These are phyloP conservation scores for Xerocomus amazonicus DNA, from an alignment of 1,284 basidiomycete species.

Conservation along the genomic window DNA sequence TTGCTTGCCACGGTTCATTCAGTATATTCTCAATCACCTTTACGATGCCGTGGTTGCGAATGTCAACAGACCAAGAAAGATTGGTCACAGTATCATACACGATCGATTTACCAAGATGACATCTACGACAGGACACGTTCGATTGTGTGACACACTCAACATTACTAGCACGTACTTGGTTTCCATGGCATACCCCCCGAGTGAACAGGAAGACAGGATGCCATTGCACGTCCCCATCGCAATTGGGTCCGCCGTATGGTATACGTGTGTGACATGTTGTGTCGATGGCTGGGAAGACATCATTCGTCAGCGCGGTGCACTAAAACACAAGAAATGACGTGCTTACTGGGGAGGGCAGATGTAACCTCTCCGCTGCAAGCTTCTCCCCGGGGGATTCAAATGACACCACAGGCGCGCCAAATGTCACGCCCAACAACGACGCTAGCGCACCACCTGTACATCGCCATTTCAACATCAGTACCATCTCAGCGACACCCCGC, in stretches of 20 bases:
- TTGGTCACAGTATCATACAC: conserved; percentile 89
- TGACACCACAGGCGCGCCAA: conserved; percentile 86
- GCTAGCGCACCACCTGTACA: conserved; percentile 74
- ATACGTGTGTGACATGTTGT: conserved; percentile 78
- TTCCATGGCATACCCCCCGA: conserved; percentile 79
- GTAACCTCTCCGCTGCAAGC: conserved; percentile 80
- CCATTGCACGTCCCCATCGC: conserved; percentile 83
- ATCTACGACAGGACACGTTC: conserved; percentile 64
- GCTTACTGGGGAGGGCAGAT: conserved; percentile 78
- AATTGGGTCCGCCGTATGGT: conserved; percentile 85
- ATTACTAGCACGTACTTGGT: conserved; percentile 45
- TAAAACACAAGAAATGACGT: neutral
- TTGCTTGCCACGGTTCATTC: conserved; percentile 70
- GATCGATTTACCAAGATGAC: conserved; percentile 82
- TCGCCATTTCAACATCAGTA: conserved; percentile 1
- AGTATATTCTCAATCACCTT: conserved; percentile 78
- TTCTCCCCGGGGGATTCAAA: conserved; percentile 93
- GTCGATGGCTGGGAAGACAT: conserved; percentile 52
- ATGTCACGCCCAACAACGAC: conserved; percentile 85
- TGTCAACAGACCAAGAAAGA: conserved; percentile 78
- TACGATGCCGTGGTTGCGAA: conserved; percentile 83
- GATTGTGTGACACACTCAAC: conserved; percentile 3
- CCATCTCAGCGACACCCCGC: neutral
- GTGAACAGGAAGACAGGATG: conserved; percentile 64
- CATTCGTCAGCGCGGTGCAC: neutral